phyloP scores from a whole-genome alignment of 202 grass and related monocot genomes.

The Zizania palustris region DNA sequence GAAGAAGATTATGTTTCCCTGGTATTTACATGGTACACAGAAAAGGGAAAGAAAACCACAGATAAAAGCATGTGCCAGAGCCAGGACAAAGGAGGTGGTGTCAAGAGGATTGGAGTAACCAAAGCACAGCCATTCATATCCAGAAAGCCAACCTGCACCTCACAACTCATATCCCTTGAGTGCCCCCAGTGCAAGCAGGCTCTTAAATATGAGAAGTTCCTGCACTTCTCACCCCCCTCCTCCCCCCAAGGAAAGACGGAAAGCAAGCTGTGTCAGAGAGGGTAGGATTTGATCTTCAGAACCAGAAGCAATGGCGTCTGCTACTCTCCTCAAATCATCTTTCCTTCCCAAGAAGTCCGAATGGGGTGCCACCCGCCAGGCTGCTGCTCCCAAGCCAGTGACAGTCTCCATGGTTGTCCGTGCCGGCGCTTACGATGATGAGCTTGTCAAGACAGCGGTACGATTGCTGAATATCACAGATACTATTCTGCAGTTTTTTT shows the following conservation, averaged over 20 bases:
- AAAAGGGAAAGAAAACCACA: constrained; percentile 26
- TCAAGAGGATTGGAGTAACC: constrained; percentile 63
- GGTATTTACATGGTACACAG: constrained; percentile 44
- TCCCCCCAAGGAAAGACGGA: constrained; percentile 53
- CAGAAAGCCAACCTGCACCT: constrained; percentile 59
- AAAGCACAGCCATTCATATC: constrained; percentile 74
- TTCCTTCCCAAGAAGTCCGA: constrained; percentile 93
- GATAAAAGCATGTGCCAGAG: constrained; percentile 34
- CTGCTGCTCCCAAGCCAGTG: constrained; percentile 47
- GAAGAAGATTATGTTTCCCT: neutral
- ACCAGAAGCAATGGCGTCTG: constrained; percentile 75
- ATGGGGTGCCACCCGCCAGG: constrained; percentile 58
- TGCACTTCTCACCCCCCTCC: constrained; percentile 45
- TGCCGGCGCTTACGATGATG: constrained; percentile 74
- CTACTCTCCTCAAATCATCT: constrained; percentile 94
- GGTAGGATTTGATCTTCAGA: constrained; percentile 38
- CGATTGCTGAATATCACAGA: constrained; percentile 6
- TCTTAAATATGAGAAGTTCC: constrained; percentile 61
- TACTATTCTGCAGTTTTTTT: constrained; percentile 1
- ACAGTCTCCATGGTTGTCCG: constrained; percentile 72
- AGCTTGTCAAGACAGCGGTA: constrained; percentile 94
- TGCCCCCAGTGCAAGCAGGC: constrained; percentile 45
- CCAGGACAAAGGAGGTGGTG: constrained; percentile 60
- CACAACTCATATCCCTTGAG: constrained; percentile 85
- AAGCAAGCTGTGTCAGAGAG: constrained; percentile 37